Evolutionary conservation across 2,329 filamentous ascomycete species (phyloP), one percentile per base, ranked within the genome.

Genomic region (Stagonosporopsis rhizophila): DNA sequence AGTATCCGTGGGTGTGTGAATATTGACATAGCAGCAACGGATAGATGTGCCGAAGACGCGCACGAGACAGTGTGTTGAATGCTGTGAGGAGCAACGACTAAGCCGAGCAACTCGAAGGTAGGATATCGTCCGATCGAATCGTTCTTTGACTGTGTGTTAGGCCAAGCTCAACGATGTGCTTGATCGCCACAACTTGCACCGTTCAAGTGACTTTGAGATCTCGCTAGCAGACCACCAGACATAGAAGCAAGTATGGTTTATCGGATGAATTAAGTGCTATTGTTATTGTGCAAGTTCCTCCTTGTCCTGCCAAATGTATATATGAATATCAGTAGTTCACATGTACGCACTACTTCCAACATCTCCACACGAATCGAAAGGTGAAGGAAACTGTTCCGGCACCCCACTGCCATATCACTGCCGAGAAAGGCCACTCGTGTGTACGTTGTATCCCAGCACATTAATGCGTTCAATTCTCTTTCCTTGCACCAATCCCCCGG

Each of bases 401-500:
- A 6, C 4, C 35, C 12, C 2, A 9, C 25, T n/a, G 3, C 34
- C 42, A 15, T 22, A 22, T 23, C 40, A 15, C 32, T 7, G 4
- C 48, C 32, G 20, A 44, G 40, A 32, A 42, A 42, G 32, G 20
- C 8, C 17, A 2, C 7, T 14, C 11, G 17, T 20, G 32, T 5
- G 6, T 20, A 34, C 37, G 41, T 23, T 11, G 6, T 22, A 14
- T 32, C 22, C 8, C 25, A 30, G n/a, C 34, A 37, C 27, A 34
- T 14, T 11, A 49, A 48, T 22, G 7, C 20, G 25, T 12, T 53
- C 28, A 56, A 20, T 14, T 53, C 19, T 50, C 51, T 25, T 46
- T 30, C 46, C 44, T 50, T 37, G 42, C 56, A 23, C 52, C 47
- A 44, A 73, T 52, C 8, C 68, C 66, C 34, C 77, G 68, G 14